Conservation (phyloP, 1,139 yeast genomes). For the Magnusiomyces ingens region DNA sequence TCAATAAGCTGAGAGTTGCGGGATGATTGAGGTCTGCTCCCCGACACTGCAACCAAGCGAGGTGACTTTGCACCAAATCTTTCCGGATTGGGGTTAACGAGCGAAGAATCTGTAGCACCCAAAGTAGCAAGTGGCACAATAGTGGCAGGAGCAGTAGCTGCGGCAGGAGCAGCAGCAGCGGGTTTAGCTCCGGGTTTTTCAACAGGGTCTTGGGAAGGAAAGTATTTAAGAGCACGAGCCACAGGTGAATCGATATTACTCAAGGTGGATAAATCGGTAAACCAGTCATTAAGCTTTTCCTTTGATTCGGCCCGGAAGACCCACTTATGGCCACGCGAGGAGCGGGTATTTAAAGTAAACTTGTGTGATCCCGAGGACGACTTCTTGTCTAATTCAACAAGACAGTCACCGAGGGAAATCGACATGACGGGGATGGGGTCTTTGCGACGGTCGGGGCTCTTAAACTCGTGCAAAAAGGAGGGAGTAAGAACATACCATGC, state of each 20-base stretch:
- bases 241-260: conserved; percentile 45
- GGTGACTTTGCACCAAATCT: conserved; percentile 54
- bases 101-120: conserved; percentile 48
- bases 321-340: conserved; percentile 65
- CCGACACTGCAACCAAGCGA: not conserved
- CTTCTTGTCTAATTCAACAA: conserved; percentile 73
- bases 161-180: conserved; percentile 19
- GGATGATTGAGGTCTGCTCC: too few species aligned
- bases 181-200: conserved; percentile 14
- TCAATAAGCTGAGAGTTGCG: conserved; percentile 1
- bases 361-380: conserved; percentile 63
- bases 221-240: conserved; percentile 21
- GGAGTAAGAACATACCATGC: conserved; percentile 93
- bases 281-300: conserved; percentile 79
- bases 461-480: conserved; percentile 83
- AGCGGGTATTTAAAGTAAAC: conserved; percentile 42
- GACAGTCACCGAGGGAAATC: conserved; percentile 71
- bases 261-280: conserved; percentile 60
- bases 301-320: conserved; percentile 82
- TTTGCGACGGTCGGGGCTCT: conserved; percentile 70
- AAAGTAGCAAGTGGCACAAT: too few species aligned
- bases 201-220: conserved; percentile 16
- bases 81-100: conserved; percentile 47
- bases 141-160: too few species aligned
- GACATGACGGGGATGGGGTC: conserved; percentile 89